Evolutionary conservation across 2,329 filamentous ascomycete species (phyloP).

Genomic region (Diaporthe caulivora): DNA sequence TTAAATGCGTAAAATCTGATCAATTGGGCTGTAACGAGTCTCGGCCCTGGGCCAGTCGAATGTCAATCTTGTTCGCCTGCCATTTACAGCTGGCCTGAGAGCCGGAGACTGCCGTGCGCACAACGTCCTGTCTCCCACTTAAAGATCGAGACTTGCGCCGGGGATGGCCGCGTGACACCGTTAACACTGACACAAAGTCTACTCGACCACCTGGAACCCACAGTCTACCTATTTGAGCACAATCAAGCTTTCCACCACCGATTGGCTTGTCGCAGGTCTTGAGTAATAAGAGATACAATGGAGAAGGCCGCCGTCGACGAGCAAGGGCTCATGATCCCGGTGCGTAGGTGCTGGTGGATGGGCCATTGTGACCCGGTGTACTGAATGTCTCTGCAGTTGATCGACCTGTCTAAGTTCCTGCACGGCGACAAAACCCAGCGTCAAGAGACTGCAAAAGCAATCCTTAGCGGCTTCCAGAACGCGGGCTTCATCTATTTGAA

Average conservation of each 20-base stretch:
- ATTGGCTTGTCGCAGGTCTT: not conserved
- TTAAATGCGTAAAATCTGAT: constrained; percentile 13
- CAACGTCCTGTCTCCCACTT: not conserved
- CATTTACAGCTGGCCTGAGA: constrained; percentile 2
- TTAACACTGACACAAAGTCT: not conserved
- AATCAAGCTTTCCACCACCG: not conserved
- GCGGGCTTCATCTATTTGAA: constrained; percentile 92
- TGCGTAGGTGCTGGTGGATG: constrained; percentile 39
- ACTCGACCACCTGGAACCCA: not conserved
- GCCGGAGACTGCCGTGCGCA: constrained; percentile 26
- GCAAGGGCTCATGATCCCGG: constrained; percentile 48
- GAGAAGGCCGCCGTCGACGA: constrained; percentile 49
- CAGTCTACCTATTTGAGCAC: not conserved
- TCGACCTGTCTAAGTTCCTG: constrained; percentile 83
- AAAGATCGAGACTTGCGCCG: constrained; percentile 13
- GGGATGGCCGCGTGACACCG: constrained; percentile 10
- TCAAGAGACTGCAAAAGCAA: constrained; percentile 74
- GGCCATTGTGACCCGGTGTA: not conserved
- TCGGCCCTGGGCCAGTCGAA: constrained; percentile 2
- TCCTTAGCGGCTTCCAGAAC: constrained; percentile 84
- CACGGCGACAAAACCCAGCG: constrained; percentile 71
- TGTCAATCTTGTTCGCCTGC: constrained; percentile 29
- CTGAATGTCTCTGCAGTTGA: constrained; percentile 65
- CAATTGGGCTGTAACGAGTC: constrained; percentile 21
- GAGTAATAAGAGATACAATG: constrained; percentile 43